Conservation (phyloP, 1,284 basidiomycete species). For the Coniferiporia weirii region DNA sequence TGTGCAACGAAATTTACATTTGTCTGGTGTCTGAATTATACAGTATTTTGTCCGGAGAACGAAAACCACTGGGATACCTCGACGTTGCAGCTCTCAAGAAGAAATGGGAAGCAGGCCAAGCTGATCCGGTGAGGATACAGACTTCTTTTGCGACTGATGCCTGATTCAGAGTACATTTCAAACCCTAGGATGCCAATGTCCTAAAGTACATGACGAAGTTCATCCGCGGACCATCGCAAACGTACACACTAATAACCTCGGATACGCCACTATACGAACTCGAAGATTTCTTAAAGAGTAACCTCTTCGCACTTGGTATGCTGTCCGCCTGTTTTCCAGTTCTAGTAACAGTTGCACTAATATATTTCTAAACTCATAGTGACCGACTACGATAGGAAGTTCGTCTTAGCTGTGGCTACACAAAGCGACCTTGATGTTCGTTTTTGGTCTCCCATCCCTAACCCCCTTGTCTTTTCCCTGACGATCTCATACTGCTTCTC, state of each 20-base stretch:
- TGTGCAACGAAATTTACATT: slow-evolving; percentile 18
- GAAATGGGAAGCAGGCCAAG: slow-evolving; percentile 70
- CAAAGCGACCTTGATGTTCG: slow-evolving; percentile 68
- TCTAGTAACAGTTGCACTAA: slow-evolving; percentile 9
- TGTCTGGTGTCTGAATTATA: not conserved
- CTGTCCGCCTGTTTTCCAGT: not conserved
- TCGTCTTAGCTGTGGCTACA: slow-evolving; percentile 83
- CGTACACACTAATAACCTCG: slow-evolving; percentile 79
- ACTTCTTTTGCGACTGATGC: not conserved
- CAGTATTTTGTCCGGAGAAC: slow-evolving; percentile 70
- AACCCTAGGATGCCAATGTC: slow-evolving; percentile 54
- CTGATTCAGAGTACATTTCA: not conserved
- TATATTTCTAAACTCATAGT: slow-evolving; percentile 40
- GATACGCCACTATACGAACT: slow-evolving; percentile 70
- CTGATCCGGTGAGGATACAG: slow-evolving; percentile 54
- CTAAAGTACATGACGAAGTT: slow-evolving; percentile 73
- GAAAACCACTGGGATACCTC: slow-evolving; percentile 78
- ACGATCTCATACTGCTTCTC: not conserved
- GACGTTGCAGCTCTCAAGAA: slow-evolving; percentile 70
- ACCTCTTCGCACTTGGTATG: slow-evolving; percentile 76
- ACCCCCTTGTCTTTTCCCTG: not conserved
- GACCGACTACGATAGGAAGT: slow-evolving; percentile 77
- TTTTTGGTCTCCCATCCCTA: slow-evolving; percentile 3
- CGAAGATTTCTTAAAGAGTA: slow-evolving; percentile 64
- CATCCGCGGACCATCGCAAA: slow-evolving; percentile 55